Evolutionary conservation across 75 land plant genomes (phyloP).

Genomic region (Cunninghamia lanceolata): DNA sequence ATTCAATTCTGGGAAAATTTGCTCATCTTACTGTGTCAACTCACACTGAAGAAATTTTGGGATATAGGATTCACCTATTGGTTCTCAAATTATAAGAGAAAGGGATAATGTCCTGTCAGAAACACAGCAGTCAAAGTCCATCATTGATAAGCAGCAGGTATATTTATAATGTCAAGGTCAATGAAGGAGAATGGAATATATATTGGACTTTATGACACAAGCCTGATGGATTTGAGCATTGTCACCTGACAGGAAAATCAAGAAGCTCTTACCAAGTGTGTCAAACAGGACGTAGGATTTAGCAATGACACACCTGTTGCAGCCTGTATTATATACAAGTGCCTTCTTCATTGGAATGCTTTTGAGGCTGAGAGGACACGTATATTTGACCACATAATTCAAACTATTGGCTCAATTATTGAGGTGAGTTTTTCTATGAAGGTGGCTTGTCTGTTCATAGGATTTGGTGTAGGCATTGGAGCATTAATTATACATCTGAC

Average conservation of each 20-base stretch:
- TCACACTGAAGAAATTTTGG: neutral
- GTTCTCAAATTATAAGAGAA: conserved; percentile 44
- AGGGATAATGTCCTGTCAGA: conserved; percentile 48
- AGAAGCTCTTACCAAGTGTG: conserved; percentile 72
- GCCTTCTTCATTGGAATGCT: conserved; percentile 84
- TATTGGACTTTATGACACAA: neutral
- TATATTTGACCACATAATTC: conserved; percentile 84
- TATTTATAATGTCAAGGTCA: neutral
- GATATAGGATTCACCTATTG: conserved; percentile 57
- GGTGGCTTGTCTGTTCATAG: neutral
- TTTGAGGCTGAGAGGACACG: conserved; percentile 95
- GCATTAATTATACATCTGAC: neutral
- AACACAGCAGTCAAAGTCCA: conserved; percentile 49
- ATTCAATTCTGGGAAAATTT: neutral
- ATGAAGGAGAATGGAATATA: neutral
- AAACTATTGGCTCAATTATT: conserved; percentile 72
- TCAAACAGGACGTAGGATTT: conserved; percentile 87
- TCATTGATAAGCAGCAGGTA: conserved; percentile 81
- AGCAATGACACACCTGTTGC: conserved; percentile 87
- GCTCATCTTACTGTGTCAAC: neutral
- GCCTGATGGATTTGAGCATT: neutral
- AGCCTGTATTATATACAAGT: conserved; percentile 88
- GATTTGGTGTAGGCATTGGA: neutral
- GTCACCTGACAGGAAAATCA: conserved; percentile 70
- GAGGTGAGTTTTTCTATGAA: conserved; percentile 52